Percentiles rank a stretch among this genome's conserved stretches.
Conservation (phyloP, 768 basidiomycete genomes). For the Psilocybe cubensis region DNA sequence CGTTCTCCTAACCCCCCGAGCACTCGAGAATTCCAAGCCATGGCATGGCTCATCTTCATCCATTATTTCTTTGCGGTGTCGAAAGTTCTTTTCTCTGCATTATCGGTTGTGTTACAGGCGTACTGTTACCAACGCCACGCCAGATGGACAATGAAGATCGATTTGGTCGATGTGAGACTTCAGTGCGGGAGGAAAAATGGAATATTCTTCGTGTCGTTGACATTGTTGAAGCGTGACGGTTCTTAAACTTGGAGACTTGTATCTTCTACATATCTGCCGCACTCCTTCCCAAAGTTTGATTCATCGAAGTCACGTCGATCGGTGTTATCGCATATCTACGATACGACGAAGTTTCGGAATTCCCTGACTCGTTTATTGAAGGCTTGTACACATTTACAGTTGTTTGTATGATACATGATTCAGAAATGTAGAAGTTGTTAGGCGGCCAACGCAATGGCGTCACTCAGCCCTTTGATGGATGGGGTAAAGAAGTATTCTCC, state of each 20-base stretch:
- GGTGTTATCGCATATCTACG: no score
- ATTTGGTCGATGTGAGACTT: background rate
- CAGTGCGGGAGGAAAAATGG: background rate
- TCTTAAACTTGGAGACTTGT: no score
- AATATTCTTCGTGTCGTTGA: background rate
- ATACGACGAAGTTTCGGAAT: no score
- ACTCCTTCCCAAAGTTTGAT: no score
- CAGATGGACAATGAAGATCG: background rate
- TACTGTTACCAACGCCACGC: no score
- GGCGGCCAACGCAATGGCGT: slow-evolving; percentile 22
- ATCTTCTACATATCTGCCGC: no score
- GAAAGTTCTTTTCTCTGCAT: background rate
- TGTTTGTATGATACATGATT: no score
- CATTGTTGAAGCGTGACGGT: background rate
- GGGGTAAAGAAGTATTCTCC: slow-evolving; percentile 58
- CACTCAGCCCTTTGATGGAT: slow-evolving; percentile 45
- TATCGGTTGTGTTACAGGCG: background rate
- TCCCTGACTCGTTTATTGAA: no score
- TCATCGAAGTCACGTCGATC: no score
- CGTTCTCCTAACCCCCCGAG: background rate
- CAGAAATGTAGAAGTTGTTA: background rate
- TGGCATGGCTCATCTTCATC: background rate
- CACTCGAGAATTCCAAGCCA: background rate
- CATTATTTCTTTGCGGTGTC: background rate
- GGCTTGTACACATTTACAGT: no score